Percentiles rank a stretch among this genome's conserved stretches.
Conservation (phyloP, 2,329 filamentous ascomycete genomes). For the Stromatinia cepivora region DNA sequence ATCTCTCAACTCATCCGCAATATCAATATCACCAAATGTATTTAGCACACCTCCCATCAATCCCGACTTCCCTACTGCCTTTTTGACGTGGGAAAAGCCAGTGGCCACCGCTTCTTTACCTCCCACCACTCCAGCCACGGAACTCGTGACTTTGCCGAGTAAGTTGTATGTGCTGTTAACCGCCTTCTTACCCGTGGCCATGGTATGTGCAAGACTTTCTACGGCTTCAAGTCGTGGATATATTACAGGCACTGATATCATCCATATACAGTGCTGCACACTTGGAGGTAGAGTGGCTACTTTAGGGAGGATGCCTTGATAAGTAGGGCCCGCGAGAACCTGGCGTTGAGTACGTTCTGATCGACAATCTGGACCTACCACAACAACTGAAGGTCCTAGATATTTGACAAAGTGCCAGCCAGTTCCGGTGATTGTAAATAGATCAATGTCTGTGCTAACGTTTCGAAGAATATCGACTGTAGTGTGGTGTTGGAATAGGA, state of each 20-base stretch:
- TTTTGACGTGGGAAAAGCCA: slow-evolving; percentile 93
- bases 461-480: slow-evolving; percentile 91
- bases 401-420: slow-evolving; percentile 99
- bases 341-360: slow-evolving; percentile 88
- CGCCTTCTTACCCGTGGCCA: slow-evolving; percentile 93
- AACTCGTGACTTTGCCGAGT: slow-evolving; percentile 90
- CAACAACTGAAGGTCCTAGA: slow-evolving; percentile 84
- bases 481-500: slow-evolving; percentile 97
- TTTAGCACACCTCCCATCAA: slow-evolving; percentile 95
- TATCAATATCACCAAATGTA: slow-evolving; percentile 93
- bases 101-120: slow-evolving; percentile 90
- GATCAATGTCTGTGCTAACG: slow-evolving; percentile 80
- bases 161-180: slow-evolving; percentile 97
- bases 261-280: slow-evolving; percentile 96
- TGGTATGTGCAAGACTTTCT: slow-evolving; percentile 85
- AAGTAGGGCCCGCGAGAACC: slow-evolving; percentile 93
- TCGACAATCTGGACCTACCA: slow-evolving; percentile 86
- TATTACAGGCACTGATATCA: slow-evolving; percentile 85
- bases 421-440: slow-evolving; percentile 95
- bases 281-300: slow-evolving; percentile 85
- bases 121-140: slow-evolving; percentile 91
- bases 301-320: slow-evolving; percentile 96
- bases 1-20: slow-evolving; percentile 91
- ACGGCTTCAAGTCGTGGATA: slow-evolving; percentile 91
- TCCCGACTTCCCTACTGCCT: slow-evolving; percentile 90